These are phyloP conservation scores for Ophiostoma sp. DNA, from an alignment of 2,329 filamentous ascomycete species.

Conservation along the genomic window DNA sequence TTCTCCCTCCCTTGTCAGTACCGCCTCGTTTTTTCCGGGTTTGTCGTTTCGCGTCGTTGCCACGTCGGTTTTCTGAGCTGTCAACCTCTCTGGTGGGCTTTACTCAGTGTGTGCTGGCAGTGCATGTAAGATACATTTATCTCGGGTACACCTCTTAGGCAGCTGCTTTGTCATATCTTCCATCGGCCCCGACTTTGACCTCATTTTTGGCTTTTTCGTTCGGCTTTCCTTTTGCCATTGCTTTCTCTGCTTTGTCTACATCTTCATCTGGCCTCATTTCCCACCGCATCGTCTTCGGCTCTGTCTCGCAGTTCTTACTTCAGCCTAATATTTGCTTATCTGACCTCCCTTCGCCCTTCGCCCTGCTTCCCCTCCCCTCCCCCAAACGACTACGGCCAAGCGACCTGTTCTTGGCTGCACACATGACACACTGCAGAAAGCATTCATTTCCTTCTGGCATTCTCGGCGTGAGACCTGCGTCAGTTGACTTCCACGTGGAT, in stretches of 20 bases:
- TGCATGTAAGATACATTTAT: neutral
- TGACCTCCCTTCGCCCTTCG: neutral
- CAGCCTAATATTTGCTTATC: neutral
- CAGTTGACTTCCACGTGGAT: neutral
- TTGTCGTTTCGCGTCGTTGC: neutral
- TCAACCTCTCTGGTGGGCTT: neutral
- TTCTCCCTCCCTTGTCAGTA: neutral
- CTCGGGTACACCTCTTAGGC: neutral
- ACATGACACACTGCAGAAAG: conserved; percentile 6
- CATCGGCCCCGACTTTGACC: neutral
- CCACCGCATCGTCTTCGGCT: neutral
- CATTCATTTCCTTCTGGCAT: neutral
- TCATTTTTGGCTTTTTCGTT: neutral
- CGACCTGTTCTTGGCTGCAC: neutral
- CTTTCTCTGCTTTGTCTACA: neutral
- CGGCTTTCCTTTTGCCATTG: neutral
- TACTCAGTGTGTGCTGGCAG: conserved; percentile 4
- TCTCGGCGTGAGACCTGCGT: neutral
- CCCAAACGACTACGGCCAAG: conserved; percentile 2
- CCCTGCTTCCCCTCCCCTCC: neutral
- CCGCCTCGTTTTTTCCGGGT: neutral
- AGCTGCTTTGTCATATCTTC: conserved; percentile 5
- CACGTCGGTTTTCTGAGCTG: conserved; percentile 1
- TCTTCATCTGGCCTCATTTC: neutral
- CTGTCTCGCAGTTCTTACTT: neutral